phyloP scores from a whole-genome alignment of 306 rosid species.

The Comarum palustre region DNA sequence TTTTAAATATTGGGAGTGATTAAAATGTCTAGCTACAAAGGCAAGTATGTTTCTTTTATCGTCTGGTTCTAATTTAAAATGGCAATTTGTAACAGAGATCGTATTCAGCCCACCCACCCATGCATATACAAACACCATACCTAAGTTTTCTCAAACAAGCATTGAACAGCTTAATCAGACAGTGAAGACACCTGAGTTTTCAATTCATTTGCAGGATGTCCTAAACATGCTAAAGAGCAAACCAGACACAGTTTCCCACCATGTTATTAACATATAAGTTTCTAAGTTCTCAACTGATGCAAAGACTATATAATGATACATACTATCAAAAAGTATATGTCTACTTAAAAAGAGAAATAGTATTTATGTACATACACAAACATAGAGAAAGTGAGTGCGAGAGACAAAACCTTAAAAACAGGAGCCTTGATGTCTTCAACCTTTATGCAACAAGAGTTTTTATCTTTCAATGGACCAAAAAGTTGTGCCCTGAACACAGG shows the following conservation, averaged over 20 bases:
- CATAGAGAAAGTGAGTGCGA: neutral
- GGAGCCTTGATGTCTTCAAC: conserved; percentile 58
- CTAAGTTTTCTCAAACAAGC: neutral
- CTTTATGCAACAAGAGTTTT: conserved; percentile 40
- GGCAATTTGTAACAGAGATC: neutral
- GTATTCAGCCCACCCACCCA: neutral
- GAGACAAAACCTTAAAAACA: conserved; percentile 48
- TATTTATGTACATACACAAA: neutral
- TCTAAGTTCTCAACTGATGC: neutral
- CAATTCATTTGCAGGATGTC: neutral
- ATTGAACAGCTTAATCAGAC: neutral
- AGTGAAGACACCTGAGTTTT: neutral
- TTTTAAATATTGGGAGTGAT: neutral
- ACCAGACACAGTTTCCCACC: neutral
- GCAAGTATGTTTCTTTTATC: neutral
- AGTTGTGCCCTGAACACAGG: conserved; percentile 64
- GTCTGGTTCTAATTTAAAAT: neutral
- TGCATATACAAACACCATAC: neutral
- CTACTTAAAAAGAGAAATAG: neutral
- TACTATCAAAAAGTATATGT: no score
- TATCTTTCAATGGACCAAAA: conserved; percentile 62
- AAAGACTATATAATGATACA: no score
- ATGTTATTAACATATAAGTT: neutral
- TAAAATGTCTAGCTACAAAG: neutral
- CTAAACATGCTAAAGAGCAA: neutral